These are phyloP conservation scores for Moesziomyces sp. DNA, from an alignment of 1,284 basidiomycete species.

Conservation along the genomic window DNA sequence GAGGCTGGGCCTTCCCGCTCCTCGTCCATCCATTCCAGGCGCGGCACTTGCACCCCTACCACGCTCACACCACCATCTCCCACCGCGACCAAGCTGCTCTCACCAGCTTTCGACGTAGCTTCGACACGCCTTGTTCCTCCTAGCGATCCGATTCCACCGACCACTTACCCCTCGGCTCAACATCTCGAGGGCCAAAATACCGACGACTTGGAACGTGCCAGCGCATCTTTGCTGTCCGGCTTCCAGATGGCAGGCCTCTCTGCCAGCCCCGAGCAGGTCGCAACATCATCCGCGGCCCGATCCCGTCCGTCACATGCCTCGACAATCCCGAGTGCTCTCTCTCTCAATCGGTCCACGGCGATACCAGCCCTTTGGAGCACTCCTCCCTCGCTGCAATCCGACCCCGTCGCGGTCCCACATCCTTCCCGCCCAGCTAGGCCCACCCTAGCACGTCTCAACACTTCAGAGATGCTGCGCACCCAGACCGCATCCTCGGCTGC, in stretches of 20 bases:
- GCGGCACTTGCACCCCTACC: not conserved
- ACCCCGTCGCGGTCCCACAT: not conserved
- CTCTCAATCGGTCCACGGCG: not conserved
- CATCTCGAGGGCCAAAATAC: no score
- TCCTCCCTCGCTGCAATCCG: no score
- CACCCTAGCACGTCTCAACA: conserved; percentile 46
- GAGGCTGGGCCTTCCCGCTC: conserved; percentile 12
- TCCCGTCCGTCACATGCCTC: not conserved
- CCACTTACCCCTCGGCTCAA: no score
- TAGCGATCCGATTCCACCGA: not conserved
- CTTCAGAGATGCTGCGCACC: conserved; percentile 46
- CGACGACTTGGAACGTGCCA: no score
- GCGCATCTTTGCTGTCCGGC: not conserved
- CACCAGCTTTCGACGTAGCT: conserved; percentile 4
- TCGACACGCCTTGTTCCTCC: conserved; percentile 1
- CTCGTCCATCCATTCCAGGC: conserved; percentile 11
- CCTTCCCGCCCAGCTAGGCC: conserved; percentile 26
- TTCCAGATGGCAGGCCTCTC: not conserved
- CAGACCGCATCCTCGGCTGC: conserved; percentile 10
- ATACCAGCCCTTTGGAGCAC: conserved; percentile 1
- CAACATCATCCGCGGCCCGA: not conserved
- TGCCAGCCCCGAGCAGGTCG: conserved; percentile 6
- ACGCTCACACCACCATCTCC: conserved; percentile 12
- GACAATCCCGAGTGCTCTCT: not conserved
- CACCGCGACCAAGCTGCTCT: conserved; percentile 4